Evolutionary conservation across 148 eudicot genomes (phyloP).

Genomic region (Persicaria tinctoria): DNA sequence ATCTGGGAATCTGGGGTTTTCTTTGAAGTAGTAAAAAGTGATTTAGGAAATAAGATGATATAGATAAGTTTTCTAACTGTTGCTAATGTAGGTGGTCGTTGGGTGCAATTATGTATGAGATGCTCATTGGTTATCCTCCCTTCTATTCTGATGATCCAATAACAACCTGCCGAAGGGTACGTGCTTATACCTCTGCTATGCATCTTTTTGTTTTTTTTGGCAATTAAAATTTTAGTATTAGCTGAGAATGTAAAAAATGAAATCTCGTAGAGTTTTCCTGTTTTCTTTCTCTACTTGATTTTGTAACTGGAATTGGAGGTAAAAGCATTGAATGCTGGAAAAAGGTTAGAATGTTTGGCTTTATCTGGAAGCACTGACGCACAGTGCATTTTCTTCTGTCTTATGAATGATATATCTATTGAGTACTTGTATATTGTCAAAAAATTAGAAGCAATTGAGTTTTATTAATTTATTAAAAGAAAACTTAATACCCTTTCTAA

Average conservation of each 20-base stretch:
- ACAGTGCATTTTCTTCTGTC: not conserved
- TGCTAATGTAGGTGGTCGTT: slow-evolving; percentile 80
- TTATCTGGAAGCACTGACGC: not conserved
- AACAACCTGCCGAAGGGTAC: slow-evolving; percentile 94
- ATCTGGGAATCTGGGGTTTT: not conserved
- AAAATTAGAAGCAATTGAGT: not conserved
- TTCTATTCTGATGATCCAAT: slow-evolving; percentile 93
- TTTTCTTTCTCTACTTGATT: not conserved
- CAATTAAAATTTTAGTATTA: not conserved
- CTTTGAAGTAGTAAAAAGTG: not conserved
- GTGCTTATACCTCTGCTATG: not conserved
- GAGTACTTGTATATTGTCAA: not conserved
- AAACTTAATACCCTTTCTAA: not conserved
- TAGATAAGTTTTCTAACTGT: not conserved
- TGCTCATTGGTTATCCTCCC: slow-evolving; percentile 98
- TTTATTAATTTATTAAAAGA: not conserved
- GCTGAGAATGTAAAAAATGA: not conserved
- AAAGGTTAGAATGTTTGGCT: not conserved
- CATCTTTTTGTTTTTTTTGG: not conserved
- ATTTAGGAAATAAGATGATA: not conserved
- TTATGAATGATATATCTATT: not conserved
- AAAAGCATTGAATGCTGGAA: not conserved
- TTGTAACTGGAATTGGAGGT: not conserved
- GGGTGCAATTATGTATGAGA: slow-evolving; percentile 97
- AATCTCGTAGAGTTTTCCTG: not conserved